phyloP scores from a whole-genome alignment of 176 grass and related monocot species.

The Triticum aestivum region IWGSC_CS_RefSeq_v2.1 NC_057795.1:596055289-596055788 shows the following conservation, averaged over 20 bases:
- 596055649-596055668: constrained; percentile 27
- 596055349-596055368: constrained; percentile 16
- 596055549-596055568: too few relatives aligned
- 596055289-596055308: constrained; percentile 44
- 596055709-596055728: neutral
- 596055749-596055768: neutral
- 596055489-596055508: constrained; percentile 12
- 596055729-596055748: neutral
- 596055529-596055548: too few relatives aligned
- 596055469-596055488: neutral
- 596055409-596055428: constrained; percentile 22
- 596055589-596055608: constrained; percentile 28
- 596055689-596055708: neutral
- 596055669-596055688: neutral
- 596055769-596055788: neutral
- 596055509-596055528: constrained; percentile 2
- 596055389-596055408: constrained; percentile 39
- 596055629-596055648: neutral
- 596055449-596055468: constrained; percentile 8
- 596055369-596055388: neutral
- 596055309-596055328: constrained; percentile 1
- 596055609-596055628: constrained; percentile 23
- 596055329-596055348: constrained; percentile 17
- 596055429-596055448: constrained; percentile 28
- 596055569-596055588: neutral